Evolutionary conservation across 2,329 filamentous ascomycete genomes (phyloP).

Genomic region (Aspergillus quadricinctus): DNA sequence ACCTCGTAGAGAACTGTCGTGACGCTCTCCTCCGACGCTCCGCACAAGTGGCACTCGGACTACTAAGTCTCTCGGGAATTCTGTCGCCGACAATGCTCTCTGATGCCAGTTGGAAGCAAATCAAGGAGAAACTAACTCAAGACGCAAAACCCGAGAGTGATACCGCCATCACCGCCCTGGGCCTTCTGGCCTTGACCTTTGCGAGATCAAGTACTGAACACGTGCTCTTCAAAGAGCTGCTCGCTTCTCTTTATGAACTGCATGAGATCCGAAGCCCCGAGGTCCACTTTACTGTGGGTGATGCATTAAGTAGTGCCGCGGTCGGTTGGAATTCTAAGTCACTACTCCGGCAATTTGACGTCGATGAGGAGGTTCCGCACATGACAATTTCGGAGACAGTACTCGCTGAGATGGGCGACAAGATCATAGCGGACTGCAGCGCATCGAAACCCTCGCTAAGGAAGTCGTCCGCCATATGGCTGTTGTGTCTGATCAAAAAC

Average conservation of each 20-base stretch:
- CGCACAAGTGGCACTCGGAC: conserved; percentile 54
- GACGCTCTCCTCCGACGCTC: conserved; percentile 57
- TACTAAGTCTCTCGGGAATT: conserved; percentile 57
- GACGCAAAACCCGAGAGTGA: conserved; percentile 78
- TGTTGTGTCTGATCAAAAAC: conserved; percentile 85
- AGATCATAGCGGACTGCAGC: conserved; percentile 71
- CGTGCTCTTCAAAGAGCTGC: conserved; percentile 45
- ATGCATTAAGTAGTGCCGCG: conserved; percentile 74
- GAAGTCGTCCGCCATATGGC: conserved; percentile 92
- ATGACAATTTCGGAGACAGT: conserved; percentile 35
- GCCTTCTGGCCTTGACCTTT: conserved; percentile 62
- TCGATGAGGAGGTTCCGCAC: conserved; percentile 53
- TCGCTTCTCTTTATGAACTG: conserved; percentile 67
- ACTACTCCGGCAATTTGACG: conserved; percentile 69
- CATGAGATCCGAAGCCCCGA: conserved; percentile 84
- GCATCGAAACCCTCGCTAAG: conserved; percentile 82
- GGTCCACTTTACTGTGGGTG: conserved; percentile 84
- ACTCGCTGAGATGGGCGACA: conserved; percentile 60
- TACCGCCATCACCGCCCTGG: conserved; percentile 74
- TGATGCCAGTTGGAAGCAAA: conserved; percentile 34
- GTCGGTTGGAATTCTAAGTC: conserved; percentile 80
- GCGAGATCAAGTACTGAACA: conserved; percentile 32
- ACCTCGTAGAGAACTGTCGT: conserved; percentile 51
- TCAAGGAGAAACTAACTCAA: conserved; percentile 60
- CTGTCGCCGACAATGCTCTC: conserved; percentile 36